Evolutionary conservation across 345 rosid genomes (phyloP), one percentile per base, ranked within the genome.

Genomic region (Rhodomyrtus tomentosa): DNA sequence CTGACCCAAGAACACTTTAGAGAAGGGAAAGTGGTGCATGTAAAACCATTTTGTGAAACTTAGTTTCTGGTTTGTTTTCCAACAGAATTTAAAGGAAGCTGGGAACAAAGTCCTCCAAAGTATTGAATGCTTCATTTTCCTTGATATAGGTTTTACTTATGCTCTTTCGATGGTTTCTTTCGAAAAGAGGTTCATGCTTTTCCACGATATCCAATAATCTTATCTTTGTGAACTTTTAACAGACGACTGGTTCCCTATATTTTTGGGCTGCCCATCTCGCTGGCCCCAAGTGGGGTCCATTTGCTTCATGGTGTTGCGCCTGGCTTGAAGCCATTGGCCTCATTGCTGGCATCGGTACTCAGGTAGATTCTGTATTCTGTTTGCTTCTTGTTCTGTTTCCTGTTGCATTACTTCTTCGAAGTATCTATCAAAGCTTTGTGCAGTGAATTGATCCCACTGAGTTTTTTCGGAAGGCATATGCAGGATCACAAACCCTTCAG

Each of bases 221-320:
- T 82, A 11, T 0, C 59, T 29, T 40, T 45, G n/a, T 81, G 82
- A 45, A 29, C 38, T 53, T 62, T 84, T 76, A 55, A 87, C 91
- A 91, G 95, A 92, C 94, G 5, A 93, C 94, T 9, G 94, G 95
- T 40, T 93, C 95, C 21, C 93, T 93, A n/a, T 93, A 93, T 86
- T 92, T 91, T 85, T 91, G 94, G 95, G 92, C 95, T 42, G 93
- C 94, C 10, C 94, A 92, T 88, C 89, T 92, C 40, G 91, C 94
- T 50, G 93, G 95, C 48, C 94, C 93, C n/a, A 90, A 51, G 85
- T 91, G 91, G 93, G 94, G 96, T 38, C 94, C 95, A 5, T 88
- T 93, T 80, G 91, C 94, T 76, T 93, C 94, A 12, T 93, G 94
- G 95, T 90, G 93, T 16, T 93, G 95, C 62, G 94, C 95, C 80